A percentile compares a stretch with the other conserved stretches of the same genome.
These are phyloP conservation scores for Blastocystis sp. DNA, from an alignment of 352 stramenopile species.

Conservation along the genomic window DNA sequence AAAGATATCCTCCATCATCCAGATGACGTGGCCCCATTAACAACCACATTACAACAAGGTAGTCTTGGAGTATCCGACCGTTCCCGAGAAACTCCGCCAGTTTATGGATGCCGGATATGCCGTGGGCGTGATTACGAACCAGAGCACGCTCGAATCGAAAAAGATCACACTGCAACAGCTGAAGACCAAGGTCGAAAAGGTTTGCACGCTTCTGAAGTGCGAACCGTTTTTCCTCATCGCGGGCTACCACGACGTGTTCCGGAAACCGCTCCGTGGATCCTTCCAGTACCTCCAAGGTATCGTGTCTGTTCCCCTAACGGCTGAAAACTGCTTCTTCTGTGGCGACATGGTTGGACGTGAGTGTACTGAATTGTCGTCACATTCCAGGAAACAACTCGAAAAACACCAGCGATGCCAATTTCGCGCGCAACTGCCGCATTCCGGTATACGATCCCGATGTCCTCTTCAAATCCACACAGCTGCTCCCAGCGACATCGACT, in stretches of 20 bases:
- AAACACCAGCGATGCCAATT: conserved; percentile 71
- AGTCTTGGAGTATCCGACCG: not conserved
- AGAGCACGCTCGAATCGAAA: not conserved
- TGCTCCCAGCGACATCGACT: conserved; percentile 23
- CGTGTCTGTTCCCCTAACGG: not conserved
- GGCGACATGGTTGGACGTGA: not conserved
- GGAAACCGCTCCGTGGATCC: not conserved
- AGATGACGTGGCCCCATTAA: not conserved
- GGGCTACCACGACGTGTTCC: not conserved
- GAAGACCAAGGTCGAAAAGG: conserved; percentile 41
- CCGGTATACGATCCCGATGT: conserved; percentile 72
- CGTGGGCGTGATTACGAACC: conserved; percentile 20
- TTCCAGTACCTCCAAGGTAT: conserved; percentile 35
- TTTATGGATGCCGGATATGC: conserved; percentile 18
- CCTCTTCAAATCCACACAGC: conserved; percentile 69
- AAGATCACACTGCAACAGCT: not conserved
- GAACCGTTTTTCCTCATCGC: conserved; percentile 16
- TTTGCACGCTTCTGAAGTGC: not conserved
- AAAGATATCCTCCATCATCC: not conserved
- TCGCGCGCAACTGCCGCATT: conserved; percentile 72
- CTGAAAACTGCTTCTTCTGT: conserved; percentile 22
- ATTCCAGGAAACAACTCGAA: not conserved
- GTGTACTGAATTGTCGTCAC: not conserved
- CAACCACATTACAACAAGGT: not conserved
- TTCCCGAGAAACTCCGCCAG: not conserved